Evolutionary conservation across 257 asterid genomes (phyloP), one percentile per base, ranked within the genome.

Genomic region (Eucommia ulmoides): DNA sequence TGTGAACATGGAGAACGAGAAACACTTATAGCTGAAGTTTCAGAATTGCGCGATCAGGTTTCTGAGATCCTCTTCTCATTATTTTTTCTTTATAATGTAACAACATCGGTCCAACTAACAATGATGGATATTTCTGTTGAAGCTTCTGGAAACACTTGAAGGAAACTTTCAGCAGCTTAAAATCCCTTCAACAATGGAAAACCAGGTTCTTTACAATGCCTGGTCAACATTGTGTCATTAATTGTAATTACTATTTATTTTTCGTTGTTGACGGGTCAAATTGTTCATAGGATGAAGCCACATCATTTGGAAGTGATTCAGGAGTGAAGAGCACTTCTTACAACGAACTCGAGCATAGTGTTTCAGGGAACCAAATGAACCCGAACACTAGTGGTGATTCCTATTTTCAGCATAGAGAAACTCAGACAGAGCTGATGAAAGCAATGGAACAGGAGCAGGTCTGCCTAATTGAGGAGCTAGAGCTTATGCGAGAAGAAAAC

Each of bases 31-130:
- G 63, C 70, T 65, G 86, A 74, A 65, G 61, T 72, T 35, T 74
- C 83, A 33, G 79, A 70, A 35, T 53, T 74, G 48, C 74, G 74
- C 52, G 67, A 65, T 58, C 75, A 77, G 92, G 86, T 81, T 18
- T 61, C 62, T 18, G n/a, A 23, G 42, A 25, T 35, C 21, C 22
- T 16, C 25, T 53, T 10, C 12, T 53, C 14, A 16, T 41, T 49
- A 22, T 46, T 41, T 20, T 53, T 15, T 10, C 9, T 3, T 2
- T 29, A 33, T 56, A 20, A 4, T n/a, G n/a, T n/a, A n/a, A n/a
- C n/a, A n/a, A n/a, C n/a, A n/a, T n/a, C n/a, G n/a, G n/a, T n/a
- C n/a, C n/a, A n/a, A n/a, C n/a, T n/a, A n/a, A n/a, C n/a, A n/a
- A n/a, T n/a, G n/a, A n/a, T n/a, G n/a, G n/a, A n/a, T n/a, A n/a